A percentile compares a stretch with the other conserved stretches of the same genome.
phyloP scores from a whole-genome alignment of 1,139 yeast genomes.

The Magnusiomyces clavatus region DNA sequence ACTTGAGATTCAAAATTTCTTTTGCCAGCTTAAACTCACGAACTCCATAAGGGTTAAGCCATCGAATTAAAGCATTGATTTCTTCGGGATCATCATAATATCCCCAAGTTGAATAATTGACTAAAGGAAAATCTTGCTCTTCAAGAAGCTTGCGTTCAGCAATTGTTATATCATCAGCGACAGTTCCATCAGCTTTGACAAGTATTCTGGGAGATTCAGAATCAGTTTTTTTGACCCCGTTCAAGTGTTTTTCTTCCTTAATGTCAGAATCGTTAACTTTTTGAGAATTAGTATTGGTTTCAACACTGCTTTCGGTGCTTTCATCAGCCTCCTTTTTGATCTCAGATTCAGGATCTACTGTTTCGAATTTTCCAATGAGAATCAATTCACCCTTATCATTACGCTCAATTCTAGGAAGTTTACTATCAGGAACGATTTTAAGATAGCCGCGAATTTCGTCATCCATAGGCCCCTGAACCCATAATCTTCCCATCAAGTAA shows the following conservation, averaged over 20 bases:
- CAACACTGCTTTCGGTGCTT: neutral
- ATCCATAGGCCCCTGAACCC: constrained; percentile 88
- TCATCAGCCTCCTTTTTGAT: neutral
- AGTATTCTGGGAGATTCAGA: constrained; percentile 13
- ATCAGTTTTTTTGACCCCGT: constrained; percentile 30
- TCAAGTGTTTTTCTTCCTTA: constrained; percentile 21
- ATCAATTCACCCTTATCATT: constrained; percentile 13
- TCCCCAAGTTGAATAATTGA: constrained; percentile 57
- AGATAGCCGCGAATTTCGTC: constrained; percentile 48
- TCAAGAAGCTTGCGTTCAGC: constrained; percentile 58
- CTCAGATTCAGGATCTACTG: neutral
- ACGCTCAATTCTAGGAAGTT: constrained; percentile 11
- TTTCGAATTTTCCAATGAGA: neutral
- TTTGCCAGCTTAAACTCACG: constrained; percentile 63
- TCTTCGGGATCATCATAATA: constrained; percentile 58
- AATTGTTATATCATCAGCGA: constrained; percentile 18
- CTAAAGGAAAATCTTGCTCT: constrained; percentile 51
- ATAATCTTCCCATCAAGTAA: constrained; percentile 76
- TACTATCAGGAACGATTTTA: constrained; percentile 22
- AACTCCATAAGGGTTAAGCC: constrained; percentile 72
- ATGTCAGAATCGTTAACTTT: constrained; percentile 17
- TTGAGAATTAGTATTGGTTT: constrained; percentile 17
- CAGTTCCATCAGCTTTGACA: constrained; percentile 22
- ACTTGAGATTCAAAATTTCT: constrained; percentile 45
- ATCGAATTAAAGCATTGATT: constrained; percentile 46